phyloP scores from a whole-genome alignment of 108 stramenopile species.

The Cyclotella sp. region DNA sequence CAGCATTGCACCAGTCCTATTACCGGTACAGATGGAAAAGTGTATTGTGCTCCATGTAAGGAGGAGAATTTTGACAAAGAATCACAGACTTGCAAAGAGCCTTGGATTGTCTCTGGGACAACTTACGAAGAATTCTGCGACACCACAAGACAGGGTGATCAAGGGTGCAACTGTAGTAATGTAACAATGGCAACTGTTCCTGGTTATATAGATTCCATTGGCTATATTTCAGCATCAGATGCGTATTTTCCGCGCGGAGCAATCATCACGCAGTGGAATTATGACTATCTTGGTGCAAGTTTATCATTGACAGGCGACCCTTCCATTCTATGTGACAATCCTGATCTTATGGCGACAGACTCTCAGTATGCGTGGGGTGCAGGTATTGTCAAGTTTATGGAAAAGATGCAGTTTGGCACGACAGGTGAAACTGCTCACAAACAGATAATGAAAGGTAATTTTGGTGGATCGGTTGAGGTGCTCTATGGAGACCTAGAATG shows the following conservation, averaged over 20 bases:
- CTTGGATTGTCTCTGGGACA: slow-evolving; percentile 32
- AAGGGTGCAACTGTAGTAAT: slow-evolving; percentile 44
- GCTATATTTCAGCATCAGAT: slow-evolving; percentile 40
- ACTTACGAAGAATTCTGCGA: slow-evolving; percentile 48
- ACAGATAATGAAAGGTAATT: slow-evolving; percentile 46
- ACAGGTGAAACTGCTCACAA: slow-evolving; percentile 49
- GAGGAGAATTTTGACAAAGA: slow-evolving; percentile 34
- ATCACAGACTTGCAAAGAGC: slow-evolving; percentile 27
- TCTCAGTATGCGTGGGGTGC: slow-evolving; percentile 42
- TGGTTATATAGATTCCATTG: background rate
- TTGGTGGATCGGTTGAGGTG: slow-evolving; percentile 46
- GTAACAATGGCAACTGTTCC: slow-evolving; percentile 28
- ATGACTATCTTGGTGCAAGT: slow-evolving; percentile 48
- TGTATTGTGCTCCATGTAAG: slow-evolving; percentile 51
- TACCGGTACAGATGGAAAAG: slow-evolving; percentile 30
- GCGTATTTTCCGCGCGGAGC: slow-evolving; percentile 47
- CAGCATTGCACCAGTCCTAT: slow-evolving; percentile 50
- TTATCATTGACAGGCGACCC: slow-evolving; percentile 33
- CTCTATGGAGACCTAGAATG: slow-evolving; percentile 49
- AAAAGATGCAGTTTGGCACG: slow-evolving; percentile 44
- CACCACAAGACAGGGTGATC: slow-evolving; percentile 26
- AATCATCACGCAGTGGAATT: slow-evolving; percentile 41
- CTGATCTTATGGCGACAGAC: slow-evolving; percentile 49
- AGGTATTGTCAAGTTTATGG: slow-evolving; percentile 54
- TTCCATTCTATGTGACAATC: slow-evolving; percentile 36